Base-by-base conservation (phyloP, 371 early-diverging fungal species). In the Apophysomyces ossiformis region DNA sequence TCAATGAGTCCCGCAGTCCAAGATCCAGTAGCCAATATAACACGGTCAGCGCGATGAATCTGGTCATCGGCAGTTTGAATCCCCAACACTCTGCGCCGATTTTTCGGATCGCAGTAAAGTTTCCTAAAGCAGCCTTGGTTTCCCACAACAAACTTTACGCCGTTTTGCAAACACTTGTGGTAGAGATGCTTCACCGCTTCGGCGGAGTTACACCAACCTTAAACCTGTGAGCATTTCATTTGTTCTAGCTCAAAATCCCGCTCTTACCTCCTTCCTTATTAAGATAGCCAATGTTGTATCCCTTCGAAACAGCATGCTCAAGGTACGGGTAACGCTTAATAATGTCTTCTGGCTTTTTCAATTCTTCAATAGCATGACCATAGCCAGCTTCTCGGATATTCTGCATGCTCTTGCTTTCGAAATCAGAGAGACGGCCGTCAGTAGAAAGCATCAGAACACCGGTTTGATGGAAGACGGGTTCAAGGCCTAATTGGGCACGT, bases 1-100 rank as follows among this genome's bases (percentile, higher is more conserved):
- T 84, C 78, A 2, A 88, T 65, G 4, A 86, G 5, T 15, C 79
- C 72, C 0, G 82, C 74, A n/a, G 84, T 82, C 88, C 88, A 88
- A 12, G 82, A 72, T 8, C 88, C 88, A 13, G 85, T 79, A 0
- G 83, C 78, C 57, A 86, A 61, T 4, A 88, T 50, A 0, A 88
- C 80, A 6, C 60, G 64, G 56, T 78, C 84, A 0, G 69, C 80
- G 37, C 13, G 16, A 60, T 82, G 83, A 0, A 47, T n/a, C 47
- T 58, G 59, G 0, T 76, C 74, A 57, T 86, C 85, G 38, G 60
- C 68, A 18, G 85, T 85, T 32, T 56, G 47, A 47, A 85, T 75
- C 7, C 86, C 88, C 4, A 37, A 57, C 5, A 80, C 78, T 36
- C 54, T 64, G 47, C 37, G 44, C 45, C 2, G 37, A 41, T 21